Base-by-base conservation (phyloP, 2,329 filamentous ascomycete species). In the Acephala macrosclerotiorum region DNA sequence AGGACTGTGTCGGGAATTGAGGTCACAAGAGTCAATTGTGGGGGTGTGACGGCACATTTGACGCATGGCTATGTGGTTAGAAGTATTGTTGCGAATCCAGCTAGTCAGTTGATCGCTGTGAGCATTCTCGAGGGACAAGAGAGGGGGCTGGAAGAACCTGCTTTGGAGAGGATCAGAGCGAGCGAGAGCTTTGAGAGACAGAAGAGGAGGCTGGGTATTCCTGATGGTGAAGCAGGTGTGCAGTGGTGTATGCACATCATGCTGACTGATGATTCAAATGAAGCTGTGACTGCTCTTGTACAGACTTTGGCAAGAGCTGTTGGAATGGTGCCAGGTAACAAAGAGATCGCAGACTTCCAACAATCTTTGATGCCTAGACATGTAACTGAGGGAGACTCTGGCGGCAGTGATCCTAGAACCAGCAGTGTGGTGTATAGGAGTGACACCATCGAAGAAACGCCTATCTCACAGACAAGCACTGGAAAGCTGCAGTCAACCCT, bases 11-110 rank as follows among this genome's bases (percentile, higher is more conserved):
- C 55, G 3, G 63, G 63, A 2, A 57, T 65, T 12, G 63, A 65
- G 22, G 63, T 59, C 7, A 61, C 58, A 12, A 49, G 63, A 33
- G 63, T 65, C 11, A 65, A 65, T 58, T 65, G 63, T 59, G 63
- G 51, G 22, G 58, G 63, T 25, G 63, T 65, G 9, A 61, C 51
- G 58, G 63, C 63, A 14, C 49, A 61, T 51, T 58, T 65, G 26
- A 61, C 36, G 8, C 55, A 61, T 53, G 63, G 63, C 9, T 65
- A 61, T 51, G 59, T 65, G 35, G 63, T 65, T 3, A 49, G 63
- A 40, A 65, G 47, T 53, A 62, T 61, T n/a, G 51, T 49, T 29
- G 58, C 40, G 8, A 45, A 61, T 38, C 63, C 63, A 7, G 53
- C 51, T 25, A 65, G 63, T 58, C n/a, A 22, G 20, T 38, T 65